Evolutionary conservation across 768 basidiomycete species (phyloP).

Genomic region (Pleurotus citrinopileatus): DNA sequence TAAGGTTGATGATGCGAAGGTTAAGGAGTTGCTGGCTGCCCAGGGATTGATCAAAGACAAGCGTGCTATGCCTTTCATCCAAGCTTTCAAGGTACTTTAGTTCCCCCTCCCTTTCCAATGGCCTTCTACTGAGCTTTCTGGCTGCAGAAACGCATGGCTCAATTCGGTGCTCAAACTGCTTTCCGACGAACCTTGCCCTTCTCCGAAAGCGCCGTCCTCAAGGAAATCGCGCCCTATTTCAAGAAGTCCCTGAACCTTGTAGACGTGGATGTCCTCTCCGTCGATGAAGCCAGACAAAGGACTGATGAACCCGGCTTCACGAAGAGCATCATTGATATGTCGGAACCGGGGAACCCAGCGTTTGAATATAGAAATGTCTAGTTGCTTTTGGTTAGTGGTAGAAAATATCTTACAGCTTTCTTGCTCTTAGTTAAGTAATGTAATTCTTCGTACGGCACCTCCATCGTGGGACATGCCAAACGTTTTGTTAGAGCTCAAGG

Average conservation of each 20-base stretch:
- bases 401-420: background rate
- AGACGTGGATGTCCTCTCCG: conserved; percentile 68
- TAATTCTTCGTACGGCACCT: too few species aligned
- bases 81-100: conserved; percentile 90
- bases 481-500: too few species aligned
- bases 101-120: background rate
- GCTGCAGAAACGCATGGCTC: conserved; percentile 73
- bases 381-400: conserved; percentile 7
- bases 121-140: conserved; percentile 3
- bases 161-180: conserved; percentile 71
- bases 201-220: conserved; percentile 73
- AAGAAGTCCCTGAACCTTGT: conserved; percentile 70
- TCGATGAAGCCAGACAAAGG: conserved; percentile 62
- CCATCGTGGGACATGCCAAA: too few species aligned
- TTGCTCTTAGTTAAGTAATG: too few species aligned
- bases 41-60: conserved; percentile 93
- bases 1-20: conserved; percentile 79
- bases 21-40: conserved; percentile 63
- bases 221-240: conserved; percentile 74
- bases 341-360: conserved; percentile 84
- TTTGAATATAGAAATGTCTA: conserved; percentile 85
- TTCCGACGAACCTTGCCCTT: conserved; percentile 84
- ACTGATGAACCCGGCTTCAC: conserved; percentile 57
- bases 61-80: conserved; percentile 91
- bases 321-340: conserved; percentile 70